Conservation (phyloP, 2,329 filamentous ascomycete genomes). For the Gyromitra esculenta region DNA sequence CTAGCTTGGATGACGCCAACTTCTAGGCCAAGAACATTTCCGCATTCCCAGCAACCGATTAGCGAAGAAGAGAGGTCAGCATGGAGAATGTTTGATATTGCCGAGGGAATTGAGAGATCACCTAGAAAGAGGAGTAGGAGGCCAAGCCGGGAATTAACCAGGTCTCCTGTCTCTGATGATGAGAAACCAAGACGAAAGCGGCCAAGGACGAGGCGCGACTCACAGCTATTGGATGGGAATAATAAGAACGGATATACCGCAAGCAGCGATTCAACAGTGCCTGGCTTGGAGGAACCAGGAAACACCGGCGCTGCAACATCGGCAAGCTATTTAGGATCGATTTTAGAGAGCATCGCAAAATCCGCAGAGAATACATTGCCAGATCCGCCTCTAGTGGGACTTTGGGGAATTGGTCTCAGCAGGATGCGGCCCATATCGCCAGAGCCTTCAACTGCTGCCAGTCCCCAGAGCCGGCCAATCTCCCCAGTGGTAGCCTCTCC, state of each 20-base stretch:
- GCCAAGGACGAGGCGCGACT: slow-evolving; percentile 54
- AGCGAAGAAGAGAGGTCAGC: slow-evolving; percentile 55
- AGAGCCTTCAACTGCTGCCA: slow-evolving; percentile 44
- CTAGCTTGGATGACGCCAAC: slow-evolving; percentile 53
- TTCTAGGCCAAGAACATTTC: slow-evolving; percentile 52
- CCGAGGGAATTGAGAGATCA: slow-evolving; percentile 51
- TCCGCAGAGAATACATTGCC: slow-evolving; percentile 39
- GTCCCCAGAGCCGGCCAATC: slow-evolving; percentile 42
- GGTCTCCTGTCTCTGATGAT: slow-evolving; percentile 31
- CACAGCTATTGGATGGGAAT: slow-evolving; percentile 43
- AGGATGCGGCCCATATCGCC: slow-evolving; percentile 48
- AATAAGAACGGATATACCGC: slow-evolving; percentile 38
- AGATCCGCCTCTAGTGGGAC: slow-evolving; percentile 37
- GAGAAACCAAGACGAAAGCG: slow-evolving; percentile 54
- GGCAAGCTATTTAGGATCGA: slow-evolving; percentile 46
- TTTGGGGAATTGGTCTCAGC: slow-evolving; percentile 44
- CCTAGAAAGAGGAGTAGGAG: slow-evolving; percentile 43
- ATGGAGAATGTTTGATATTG: slow-evolving; percentile 58
- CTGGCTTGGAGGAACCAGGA: slow-evolving; percentile 10
- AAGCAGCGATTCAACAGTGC: background rate
- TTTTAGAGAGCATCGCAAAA: slow-evolving; percentile 53
- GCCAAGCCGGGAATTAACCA: slow-evolving; percentile 32
- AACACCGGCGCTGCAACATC: slow-evolving; percentile 21
- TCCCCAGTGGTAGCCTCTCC: slow-evolving; percentile 34
- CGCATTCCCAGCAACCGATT: slow-evolving; percentile 53